These are phyloP conservation scores for Friedmanniomyces endolithicus DNA, from an alignment of 495 filamentous ascomycete genomes.

Conservation along the genomic window DNA sequence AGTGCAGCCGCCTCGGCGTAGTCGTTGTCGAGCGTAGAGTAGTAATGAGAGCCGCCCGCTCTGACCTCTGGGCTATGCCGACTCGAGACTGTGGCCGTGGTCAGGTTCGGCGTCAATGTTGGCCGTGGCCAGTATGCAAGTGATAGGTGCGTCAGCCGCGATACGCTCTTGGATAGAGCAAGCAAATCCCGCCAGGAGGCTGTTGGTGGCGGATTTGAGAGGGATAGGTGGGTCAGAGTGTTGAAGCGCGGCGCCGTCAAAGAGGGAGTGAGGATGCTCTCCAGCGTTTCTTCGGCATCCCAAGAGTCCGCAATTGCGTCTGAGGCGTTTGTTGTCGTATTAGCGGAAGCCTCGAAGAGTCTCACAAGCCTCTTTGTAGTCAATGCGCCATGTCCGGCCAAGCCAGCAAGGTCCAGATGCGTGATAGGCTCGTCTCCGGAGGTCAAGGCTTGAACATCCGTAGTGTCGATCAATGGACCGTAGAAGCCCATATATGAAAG, in stretches of 20 bases:
- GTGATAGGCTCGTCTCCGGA: constrained; percentile 1
- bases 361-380: constrained; percentile 7
- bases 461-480: constrained; percentile 7
- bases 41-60: constrained; percentile 52
- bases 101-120: constrained; percentile 48
- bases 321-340: not conserved
- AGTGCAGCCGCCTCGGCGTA: constrained; percentile 58
- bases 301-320: constrained; percentile 9
- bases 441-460: constrained; percentile 3
- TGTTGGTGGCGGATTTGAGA: constrained; percentile 14
- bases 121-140: constrained; percentile 66
- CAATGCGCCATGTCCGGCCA: constrained; percentile 14
- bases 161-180: constrained; percentile 4
- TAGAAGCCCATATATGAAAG: constrained; percentile 14
- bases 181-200: constrained; percentile 17
- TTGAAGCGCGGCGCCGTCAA: constrained; percentile 3
- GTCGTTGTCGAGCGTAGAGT: constrained; percentile 54
- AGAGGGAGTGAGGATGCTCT: not conserved
- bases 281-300: constrained; percentile 3
- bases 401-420: constrained; percentile 13
- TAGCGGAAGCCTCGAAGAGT: not conserved
- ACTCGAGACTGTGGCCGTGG: constrained; percentile 39
- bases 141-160: constrained; percentile 41
- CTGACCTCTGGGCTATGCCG: constrained; percentile 36
- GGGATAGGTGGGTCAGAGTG: constrained; percentile 13